Base-by-base conservation (phyloP, 2,329 filamentous ascomycete genomes). In the Aspergillaceae sp. region DNA sequence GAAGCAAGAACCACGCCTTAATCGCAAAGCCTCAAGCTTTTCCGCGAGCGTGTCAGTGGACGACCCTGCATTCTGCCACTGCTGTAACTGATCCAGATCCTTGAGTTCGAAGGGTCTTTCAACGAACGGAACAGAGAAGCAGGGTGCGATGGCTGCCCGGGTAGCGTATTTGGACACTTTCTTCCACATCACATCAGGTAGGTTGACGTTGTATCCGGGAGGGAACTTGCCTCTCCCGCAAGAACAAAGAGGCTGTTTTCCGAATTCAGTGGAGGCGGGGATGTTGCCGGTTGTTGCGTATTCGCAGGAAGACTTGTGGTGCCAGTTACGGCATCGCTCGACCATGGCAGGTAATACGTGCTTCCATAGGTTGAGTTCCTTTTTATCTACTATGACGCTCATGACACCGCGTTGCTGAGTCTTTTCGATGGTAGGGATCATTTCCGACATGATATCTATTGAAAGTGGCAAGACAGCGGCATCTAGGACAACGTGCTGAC, bases 401-500 rank as follows among this genome's bases (percentile, higher is more conserved):
- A 38, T 7, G 4, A 38, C 2, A 19, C 19, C 36, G 3, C 36
- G 36, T 26, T 38, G 36, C 27, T 38, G 36, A 11, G 27, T 3
- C 6, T 4, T 38, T n/a, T 38, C 19, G 19, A 38, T 7, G 3
- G 26, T 6, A 4, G 36, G 11, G 9, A 38, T 5, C 36, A 38
- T 38, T 3, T 38, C 7, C 7, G 36, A 19, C n/a, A 38, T 38
- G 36, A 38, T 38, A 26, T 38, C 36, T 7, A 38, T 4, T 3
- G 36, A 38, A 10, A 44, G n/a, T 5, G 43, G 43, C 4, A 44
- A 28, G 8, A 40, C 36, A 0, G 43, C 43, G 3, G 34, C 35
- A 32, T 44, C 43, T 6, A 44, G 43, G 7, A 44, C 43, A 29
- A 44, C 28, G 26, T 29, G 35, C 8, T 44, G 43, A 29, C 28